Base-by-base conservation (phyloP, 441 rosid genomes). In the Erysimum pusillum region DNA sequence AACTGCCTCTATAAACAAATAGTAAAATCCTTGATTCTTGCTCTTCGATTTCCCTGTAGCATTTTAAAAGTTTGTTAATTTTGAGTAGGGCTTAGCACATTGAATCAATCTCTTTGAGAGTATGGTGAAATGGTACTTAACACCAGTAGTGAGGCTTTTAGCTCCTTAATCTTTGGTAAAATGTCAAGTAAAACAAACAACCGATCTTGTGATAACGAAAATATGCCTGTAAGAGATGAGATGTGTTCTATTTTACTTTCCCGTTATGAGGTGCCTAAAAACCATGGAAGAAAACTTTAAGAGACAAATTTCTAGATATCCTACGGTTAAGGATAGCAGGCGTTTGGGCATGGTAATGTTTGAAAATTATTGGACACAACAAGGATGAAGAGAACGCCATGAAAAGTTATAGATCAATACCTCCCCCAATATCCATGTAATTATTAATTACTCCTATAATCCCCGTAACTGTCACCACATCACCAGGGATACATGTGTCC, bases 381-480 rank as follows among this genome's bases (percentile, higher is more conserved):
- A 59, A 35, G 64, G 45, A 59, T 32, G 67, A 59, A 67, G 68
- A 68, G 51, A 65, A 36, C 48, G 11, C 38, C 39, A 53, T 44
- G 63, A 53, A 52, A 45, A 76, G 45, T 70, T 36, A 35, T 32
- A 61, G 62, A 46, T 38, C 63, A 54, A 67, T 82, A 96, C 99
- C 99, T 91, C 99, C 99, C 52, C 98, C 98, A 70, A 93, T 89
- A 75, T 96, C 98, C 90, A 88, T 86, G 87, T 90, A 91, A 77
- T 88, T 90, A 79, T 92, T 93, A 51, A 91, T 90, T 51, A 90
- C 97, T 82, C 87, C 91, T 80, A 96, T 88, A 79, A 93, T 89
- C 76, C 98, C 99, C 78, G 93, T 87, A 76, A 96, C 96, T 66
- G 97, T 96, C 79, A 93, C 97, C 75, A 96, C 99, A 83, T 96